These are phyloP conservation scores for Fraxinus sp. DNA, from an alignment of 305 asterid species.

Conservation along the genomic window DNA sequence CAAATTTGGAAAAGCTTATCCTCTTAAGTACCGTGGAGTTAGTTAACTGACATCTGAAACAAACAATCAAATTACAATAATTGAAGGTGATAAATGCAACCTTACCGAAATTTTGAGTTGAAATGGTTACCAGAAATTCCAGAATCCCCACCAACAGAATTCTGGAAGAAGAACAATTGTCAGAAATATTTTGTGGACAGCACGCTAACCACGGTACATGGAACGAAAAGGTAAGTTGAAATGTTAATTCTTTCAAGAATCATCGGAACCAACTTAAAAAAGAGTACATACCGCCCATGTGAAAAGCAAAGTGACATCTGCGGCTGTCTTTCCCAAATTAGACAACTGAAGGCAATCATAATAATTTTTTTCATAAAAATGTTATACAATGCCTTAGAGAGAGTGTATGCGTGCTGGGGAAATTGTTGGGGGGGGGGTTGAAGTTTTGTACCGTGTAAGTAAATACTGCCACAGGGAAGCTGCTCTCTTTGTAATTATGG, in stretches of 20 bases:
- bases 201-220: background rate
- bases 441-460: constrained; percentile 62
- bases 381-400: constrained; percentile 11
- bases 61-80: constrained; percentile 2
- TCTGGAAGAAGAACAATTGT: constrained; percentile 47
- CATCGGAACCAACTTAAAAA: constrained; percentile 18
- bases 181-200: constrained; percentile 16
- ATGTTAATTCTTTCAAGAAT: constrained; percentile 10
- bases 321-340: constrained; percentile 67
- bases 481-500: constrained; percentile 92
- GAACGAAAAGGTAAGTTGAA: background rate
- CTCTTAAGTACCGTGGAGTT: constrained; percentile 8
- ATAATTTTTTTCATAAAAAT: constrained; percentile 26
- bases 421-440: background rate
- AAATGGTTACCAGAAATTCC: constrained; percentile 85
- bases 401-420: constrained; percentile 9
- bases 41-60: constrained; percentile 5
- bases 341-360: constrained; percentile 55
- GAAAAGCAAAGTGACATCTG: constrained; percentile 84
- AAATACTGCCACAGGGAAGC: constrained; percentile 85
- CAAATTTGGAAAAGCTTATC: background rate
- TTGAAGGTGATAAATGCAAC: constrained; percentile 13
- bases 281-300: constrained; percentile 83
- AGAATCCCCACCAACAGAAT: constrained; percentile 93
- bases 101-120: constrained; percentile 72